A percentile compares a stretch with the other conserved stretches of the same genome.
Conservation (phyloP, 495 filamentous ascomycete genomes). For the Aspergillus biplanus region DNA sequence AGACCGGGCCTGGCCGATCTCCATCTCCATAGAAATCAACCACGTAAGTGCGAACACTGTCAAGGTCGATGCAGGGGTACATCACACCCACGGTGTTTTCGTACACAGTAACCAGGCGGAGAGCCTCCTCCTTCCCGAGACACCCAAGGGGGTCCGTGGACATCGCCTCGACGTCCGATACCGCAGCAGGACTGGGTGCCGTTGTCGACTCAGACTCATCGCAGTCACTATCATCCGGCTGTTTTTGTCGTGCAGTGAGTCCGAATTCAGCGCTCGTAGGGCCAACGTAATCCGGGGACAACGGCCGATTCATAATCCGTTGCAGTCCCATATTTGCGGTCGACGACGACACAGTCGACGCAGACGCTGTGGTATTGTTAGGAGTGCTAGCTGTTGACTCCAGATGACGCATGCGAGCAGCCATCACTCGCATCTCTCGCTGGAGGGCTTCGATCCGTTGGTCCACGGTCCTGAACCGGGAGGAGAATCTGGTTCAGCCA, state of each 20-base stretch:
- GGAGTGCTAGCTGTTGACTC: conserved; percentile 27
- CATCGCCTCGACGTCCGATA: conserved; percentile 21
- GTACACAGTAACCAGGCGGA: conserved; percentile 70
- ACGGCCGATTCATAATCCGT: conserved; percentile 43
- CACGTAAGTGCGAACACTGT: conserved; percentile 54
- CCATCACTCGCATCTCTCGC: conserved; percentile 37
- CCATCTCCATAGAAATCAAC: conserved; percentile 59
- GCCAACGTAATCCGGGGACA: conserved; percentile 42
- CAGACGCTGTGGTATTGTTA: conserved; percentile 9
- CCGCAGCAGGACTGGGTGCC: conserved; percentile 26
- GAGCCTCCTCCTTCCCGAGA: conserved; percentile 59
- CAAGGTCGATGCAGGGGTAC: conserved; percentile 80
- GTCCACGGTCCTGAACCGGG: conserved; percentile 34
- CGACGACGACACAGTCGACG: conserved; percentile 19
- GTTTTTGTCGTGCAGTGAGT: conserved; percentile 26
- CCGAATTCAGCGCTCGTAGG: conserved; percentile 51
- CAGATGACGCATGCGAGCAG: conserved; percentile 38
- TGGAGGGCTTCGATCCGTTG: conserved; percentile 35
- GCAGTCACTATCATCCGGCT: conserved; percentile 22
- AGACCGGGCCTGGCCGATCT: conserved; percentile 56
- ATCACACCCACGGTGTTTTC: conserved; percentile 81
- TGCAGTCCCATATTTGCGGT: conserved; percentile 25
- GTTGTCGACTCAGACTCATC: conserved; percentile 28
- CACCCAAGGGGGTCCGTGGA: conserved; percentile 26
- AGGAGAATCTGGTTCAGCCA: conserved; percentile 22